phyloP scores from a whole-genome alignment of 2,329 filamentous ascomycete species.

The Fusarium tuaranense region DNA sequence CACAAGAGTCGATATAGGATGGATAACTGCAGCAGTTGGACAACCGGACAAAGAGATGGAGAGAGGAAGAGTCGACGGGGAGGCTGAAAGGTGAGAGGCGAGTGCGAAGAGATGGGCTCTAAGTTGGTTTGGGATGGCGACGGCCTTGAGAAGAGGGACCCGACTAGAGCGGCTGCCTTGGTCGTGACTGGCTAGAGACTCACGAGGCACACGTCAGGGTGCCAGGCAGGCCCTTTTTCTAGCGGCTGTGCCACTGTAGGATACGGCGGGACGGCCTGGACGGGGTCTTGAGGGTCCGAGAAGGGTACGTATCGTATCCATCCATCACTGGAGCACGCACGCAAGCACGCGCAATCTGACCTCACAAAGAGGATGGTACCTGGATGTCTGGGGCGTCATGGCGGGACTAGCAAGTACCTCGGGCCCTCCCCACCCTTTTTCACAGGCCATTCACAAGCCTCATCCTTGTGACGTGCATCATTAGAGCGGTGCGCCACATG shows the following conservation, averaged over 20 bases:
- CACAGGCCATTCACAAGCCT: conserved; percentile 6
- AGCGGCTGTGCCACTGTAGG: conserved; percentile 34
- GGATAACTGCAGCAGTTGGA: conserved; percentile 2
- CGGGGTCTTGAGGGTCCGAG: conserved; percentile 4
- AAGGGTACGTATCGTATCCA: conserved; percentile 20
- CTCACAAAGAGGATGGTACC: not conserved
- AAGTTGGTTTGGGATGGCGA: conserved; percentile 36
- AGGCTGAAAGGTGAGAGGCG: conserved; percentile 39
- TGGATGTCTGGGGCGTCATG: not conserved
- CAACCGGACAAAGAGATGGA: conserved; percentile 21
- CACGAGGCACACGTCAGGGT: conserved; percentile 41
- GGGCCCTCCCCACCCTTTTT: not conserved
- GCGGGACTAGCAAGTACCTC: conserved; percentile 7
- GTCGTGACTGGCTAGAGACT: conserved; percentile 36
- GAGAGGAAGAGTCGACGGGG: conserved; percentile 25
- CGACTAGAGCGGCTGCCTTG: conserved; percentile 38
- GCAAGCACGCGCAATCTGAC: conserved; percentile 8
- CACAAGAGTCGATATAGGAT: conserved; percentile 20
- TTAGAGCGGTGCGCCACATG: conserved; percentile 5
- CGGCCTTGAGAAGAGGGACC: conserved; percentile 19
- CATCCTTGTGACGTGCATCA: conserved; percentile 38
- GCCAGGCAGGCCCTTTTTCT: conserved; percentile 37
- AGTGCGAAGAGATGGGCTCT: conserved; percentile 38
- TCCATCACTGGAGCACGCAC: not conserved
- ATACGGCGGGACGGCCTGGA: conserved; percentile 12